Conservation (phyloP, 176 grass and related monocot species). For the Rhynchospora breviuscula region DNA sequence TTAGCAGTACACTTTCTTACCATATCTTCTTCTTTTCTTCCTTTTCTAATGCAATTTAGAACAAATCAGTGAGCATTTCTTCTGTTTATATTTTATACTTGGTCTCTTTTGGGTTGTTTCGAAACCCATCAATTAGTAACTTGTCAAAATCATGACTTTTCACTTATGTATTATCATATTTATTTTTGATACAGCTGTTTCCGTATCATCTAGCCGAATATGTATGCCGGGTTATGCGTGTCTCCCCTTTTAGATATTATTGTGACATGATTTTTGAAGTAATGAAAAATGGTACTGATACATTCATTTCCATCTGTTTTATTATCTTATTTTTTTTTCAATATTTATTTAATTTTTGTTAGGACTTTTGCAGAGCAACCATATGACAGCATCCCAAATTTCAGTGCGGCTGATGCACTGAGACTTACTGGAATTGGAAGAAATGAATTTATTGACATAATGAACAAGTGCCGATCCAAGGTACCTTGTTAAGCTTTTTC, state of each 20-base stretch:
- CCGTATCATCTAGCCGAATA: constrained; percentile 97
- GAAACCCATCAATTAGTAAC: no score
- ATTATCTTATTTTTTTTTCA: background rate
- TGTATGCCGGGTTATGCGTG: constrained; percentile 76
- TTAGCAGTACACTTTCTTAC: constrained; percentile 45
- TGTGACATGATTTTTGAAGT: constrained; percentile 94
- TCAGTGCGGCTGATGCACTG: constrained; percentile 90
- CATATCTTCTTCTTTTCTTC: background rate
- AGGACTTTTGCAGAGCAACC: constrained; percentile 80
- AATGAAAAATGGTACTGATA: constrained; percentile 85
- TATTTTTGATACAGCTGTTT: constrained; percentile 61
- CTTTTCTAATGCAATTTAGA: background rate
- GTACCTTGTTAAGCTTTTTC: constrained; percentile 24
- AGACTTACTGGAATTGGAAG: constrained; percentile 92
- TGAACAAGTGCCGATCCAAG: constrained; percentile 99
- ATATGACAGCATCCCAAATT: constrained; percentile 99
- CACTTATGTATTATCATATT: background rate
- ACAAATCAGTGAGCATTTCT: background rate
- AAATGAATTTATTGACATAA: constrained; percentile 99
- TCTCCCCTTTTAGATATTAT: constrained; percentile 95
- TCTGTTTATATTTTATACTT: no score
- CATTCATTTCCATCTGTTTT: background rate
- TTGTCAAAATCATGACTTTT: background rate
- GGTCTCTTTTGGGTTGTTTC: no score
- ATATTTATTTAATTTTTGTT: constrained; percentile 34